These are phyloP conservation scores for Xylaria arbuscula DNA, from an alignment of 2,329 filamentous ascomycete species.

Conservation along the genomic window DNA sequence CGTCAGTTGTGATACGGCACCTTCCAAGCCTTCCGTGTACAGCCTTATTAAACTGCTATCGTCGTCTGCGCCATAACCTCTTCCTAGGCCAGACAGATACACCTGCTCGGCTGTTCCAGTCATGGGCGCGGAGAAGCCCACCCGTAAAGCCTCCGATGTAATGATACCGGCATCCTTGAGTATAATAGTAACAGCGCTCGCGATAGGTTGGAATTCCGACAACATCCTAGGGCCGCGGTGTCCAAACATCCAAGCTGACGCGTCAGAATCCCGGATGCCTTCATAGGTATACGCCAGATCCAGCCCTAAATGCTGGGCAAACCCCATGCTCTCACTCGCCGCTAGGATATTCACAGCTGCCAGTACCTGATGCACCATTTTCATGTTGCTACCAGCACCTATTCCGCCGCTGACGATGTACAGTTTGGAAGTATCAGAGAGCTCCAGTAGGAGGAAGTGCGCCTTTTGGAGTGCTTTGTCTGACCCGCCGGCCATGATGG, in stretches of 20 bases:
- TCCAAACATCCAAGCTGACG: slow-evolving; percentile 72
- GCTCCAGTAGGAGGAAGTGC: slow-evolving; percentile 68
- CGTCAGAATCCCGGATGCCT: slow-evolving; percentile 59
- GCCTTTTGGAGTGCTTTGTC: slow-evolving; percentile 67
- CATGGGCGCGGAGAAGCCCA: slow-evolving; percentile 69
- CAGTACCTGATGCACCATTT: slow-evolving; percentile 72
- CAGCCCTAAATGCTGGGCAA: slow-evolving; percentile 67
- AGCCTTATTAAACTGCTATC: slow-evolving; percentile 58
- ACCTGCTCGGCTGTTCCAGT: slow-evolving; percentile 72
- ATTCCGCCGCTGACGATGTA: slow-evolving; percentile 70
- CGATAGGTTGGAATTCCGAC: slow-evolving; percentile 63
- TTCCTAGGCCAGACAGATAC: slow-evolving; percentile 69
- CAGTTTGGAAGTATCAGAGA: slow-evolving; percentile 71
- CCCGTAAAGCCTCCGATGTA: slow-evolving; percentile 70
- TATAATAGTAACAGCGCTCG: slow-evolving; percentile 70
- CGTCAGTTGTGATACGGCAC: slow-evolving; percentile 44
- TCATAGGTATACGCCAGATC: slow-evolving; percentile 57
- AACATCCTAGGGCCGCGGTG: slow-evolving; percentile 68
- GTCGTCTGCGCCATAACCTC: slow-evolving; percentile 63
- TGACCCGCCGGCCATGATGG: slow-evolving; percentile 77
- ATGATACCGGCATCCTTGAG: slow-evolving; percentile 74
- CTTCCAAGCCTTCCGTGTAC: slow-evolving; percentile 55
- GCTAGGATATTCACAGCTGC: slow-evolving; percentile 72
- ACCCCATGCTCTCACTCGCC: slow-evolving; percentile 69
- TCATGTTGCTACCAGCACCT: slow-evolving; percentile 70